A percentile compares a stretch with the other conserved stretches of the same genome.
phyloP scores from a whole-genome alignment of 805 yeast genomes.

The Saccharomycopsis fodiens region DNA sequence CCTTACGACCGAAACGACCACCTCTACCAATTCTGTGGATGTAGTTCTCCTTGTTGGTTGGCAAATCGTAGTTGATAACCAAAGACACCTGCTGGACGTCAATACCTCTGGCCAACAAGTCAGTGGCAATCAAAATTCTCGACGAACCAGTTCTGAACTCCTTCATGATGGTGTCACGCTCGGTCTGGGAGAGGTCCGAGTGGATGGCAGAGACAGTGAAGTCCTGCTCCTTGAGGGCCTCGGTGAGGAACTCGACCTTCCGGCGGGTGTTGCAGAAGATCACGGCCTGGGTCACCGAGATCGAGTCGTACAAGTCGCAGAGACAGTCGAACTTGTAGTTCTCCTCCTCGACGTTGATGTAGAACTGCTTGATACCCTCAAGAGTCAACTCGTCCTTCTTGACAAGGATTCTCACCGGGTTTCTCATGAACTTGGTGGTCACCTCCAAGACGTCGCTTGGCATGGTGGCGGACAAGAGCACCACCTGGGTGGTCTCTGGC shows the following conservation, averaged over 20 bases:
- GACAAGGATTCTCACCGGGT: constrained; percentile 90
- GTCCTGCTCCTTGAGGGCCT: constrained; percentile 64
- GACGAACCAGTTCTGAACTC: constrained; percentile 94
- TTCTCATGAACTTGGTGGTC: constrained; percentile 88
- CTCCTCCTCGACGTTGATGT: constrained; percentile 85
- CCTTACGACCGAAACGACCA: constrained; percentile 98
- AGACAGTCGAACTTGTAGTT: constrained; percentile 92
- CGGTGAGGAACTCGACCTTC: constrained; percentile 85
- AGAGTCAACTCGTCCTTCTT: constrained; percentile 92
- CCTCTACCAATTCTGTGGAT: constrained; percentile 98
- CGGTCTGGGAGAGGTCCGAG: constrained; percentile 91
- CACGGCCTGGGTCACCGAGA: constrained; percentile 95
- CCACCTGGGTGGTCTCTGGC: constrained; percentile 89
- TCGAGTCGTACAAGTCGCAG: constrained; percentile 90
- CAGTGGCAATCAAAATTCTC: constrained; percentile 87
- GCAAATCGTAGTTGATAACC: constrained; percentile 91
- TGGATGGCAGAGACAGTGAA: constrained; percentile 94
- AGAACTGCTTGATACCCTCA: constrained; percentile 93
- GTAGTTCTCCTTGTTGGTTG: constrained; percentile 85
- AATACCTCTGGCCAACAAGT: constrained; percentile 95
- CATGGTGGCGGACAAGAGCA: constrained; percentile 90
- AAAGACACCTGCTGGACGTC: constrained; percentile 96
- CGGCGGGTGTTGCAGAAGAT: constrained; percentile 94
- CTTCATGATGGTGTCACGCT: constrained; percentile 90
- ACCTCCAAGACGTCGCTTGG: constrained; percentile 88